Evolutionary conservation across 768 basidiomycete genomes (phyloP).

Genomic region (Hypholoma sublateritium): DNA sequence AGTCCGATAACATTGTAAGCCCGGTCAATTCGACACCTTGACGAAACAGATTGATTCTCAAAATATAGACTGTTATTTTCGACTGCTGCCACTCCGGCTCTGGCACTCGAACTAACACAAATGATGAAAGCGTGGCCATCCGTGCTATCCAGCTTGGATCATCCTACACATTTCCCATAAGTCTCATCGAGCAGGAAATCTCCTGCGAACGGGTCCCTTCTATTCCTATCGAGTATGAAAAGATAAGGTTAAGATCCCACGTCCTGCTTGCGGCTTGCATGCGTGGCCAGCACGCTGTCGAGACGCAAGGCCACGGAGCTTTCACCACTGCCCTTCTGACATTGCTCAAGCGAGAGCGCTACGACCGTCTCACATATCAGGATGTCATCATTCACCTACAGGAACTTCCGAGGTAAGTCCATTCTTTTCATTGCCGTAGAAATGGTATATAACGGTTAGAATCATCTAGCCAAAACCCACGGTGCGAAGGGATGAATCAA

Average conservation of each 20-base stretch:
- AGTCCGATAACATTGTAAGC: constrained; percentile 12
- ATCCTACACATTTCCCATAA: neutral
- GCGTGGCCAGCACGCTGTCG: neutral
- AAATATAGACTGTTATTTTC: neutral
- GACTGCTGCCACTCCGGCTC: constrained; percentile 7
- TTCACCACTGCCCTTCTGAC: neutral
- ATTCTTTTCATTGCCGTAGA: neutral
- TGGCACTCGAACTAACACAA: neutral
- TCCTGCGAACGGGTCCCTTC: neutral
- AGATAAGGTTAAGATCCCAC: neutral
- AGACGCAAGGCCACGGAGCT: neutral
- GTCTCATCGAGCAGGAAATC: neutral
- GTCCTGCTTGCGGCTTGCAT: constrained; percentile 1
- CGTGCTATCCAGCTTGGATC: neutral
- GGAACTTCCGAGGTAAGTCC: neutral
- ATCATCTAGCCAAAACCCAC: neutral
- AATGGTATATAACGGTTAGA: neutral
- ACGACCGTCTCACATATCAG: neutral
- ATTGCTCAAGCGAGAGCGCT: neutral
- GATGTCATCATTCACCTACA: neutral
- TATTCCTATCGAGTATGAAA: neutral
- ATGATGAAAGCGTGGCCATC: neutral
- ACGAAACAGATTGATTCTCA: neutral
- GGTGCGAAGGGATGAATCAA: neutral
- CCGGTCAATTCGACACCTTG: neutral